phyloP scores from a whole-genome alignment of 148 eudicot genomes.

The Vaccinium vitisidaea region DNA sequence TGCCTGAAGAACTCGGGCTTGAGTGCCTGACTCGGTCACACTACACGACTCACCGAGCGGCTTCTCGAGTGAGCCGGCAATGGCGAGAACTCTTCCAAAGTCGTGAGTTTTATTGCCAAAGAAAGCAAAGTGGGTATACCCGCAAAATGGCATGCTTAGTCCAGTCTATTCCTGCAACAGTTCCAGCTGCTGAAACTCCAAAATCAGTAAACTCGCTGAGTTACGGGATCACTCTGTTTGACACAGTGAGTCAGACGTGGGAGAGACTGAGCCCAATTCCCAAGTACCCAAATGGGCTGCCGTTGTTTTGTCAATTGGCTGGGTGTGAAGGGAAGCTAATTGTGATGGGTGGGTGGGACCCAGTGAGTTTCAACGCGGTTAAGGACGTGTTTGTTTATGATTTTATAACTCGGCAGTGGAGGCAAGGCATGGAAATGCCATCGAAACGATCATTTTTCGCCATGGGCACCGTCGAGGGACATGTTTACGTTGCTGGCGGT shows the following conservation, averaged over 20 bases:
- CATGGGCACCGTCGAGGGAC: constrained; percentile 30
- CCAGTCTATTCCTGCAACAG: constrained; percentile 31
- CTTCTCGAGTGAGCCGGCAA: constrained; percentile 33
- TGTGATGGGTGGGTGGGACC: constrained; percentile 74
- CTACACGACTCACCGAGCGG: constrained; percentile 29
- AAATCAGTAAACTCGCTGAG: constrained; percentile 30
- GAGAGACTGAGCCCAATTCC: constrained; percentile 48
- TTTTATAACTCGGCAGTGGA: constrained; percentile 45
- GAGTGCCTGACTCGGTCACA: constrained; percentile 56
- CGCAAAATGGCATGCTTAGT: constrained; percentile 42
- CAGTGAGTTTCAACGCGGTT: constrained; percentile 45
- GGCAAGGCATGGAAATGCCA: constrained; percentile 54
- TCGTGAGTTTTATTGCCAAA: constrained; percentile 31
- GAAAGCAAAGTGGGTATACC: constrained; percentile 44
- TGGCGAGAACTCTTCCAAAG: constrained; percentile 49
- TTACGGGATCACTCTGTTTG: constrained; percentile 42
- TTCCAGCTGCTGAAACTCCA: background rate
- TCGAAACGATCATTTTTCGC: constrained; percentile 50
- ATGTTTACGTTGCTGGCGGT: constrained; percentile 54
- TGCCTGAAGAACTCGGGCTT: constrained; percentile 55
- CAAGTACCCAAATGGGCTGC: constrained; percentile 49
- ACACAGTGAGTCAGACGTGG: constrained; percentile 37
- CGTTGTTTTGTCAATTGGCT: constrained; percentile 56
- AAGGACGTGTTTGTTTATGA: constrained; percentile 60
- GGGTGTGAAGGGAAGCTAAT: constrained; percentile 55